Conservation (phyloP, 805 yeast genomes). For the Spathaspora passalidarum region DNA sequence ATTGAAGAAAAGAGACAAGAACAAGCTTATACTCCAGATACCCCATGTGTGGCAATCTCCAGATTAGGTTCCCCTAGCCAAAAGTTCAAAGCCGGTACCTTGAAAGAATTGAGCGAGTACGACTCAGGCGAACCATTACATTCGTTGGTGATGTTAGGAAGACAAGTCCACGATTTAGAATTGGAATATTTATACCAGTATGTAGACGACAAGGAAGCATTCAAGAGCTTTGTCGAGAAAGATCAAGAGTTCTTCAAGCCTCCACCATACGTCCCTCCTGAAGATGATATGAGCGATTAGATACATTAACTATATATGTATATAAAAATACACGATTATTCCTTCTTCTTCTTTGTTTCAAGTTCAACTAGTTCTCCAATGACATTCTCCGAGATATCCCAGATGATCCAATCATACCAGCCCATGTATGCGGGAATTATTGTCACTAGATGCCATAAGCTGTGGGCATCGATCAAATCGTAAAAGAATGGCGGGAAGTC, state of each 20-base stretch:
- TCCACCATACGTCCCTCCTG: slow-evolving; percentile 58
- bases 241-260: slow-evolving; percentile 76
- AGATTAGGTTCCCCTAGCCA: slow-evolving; percentile 88
- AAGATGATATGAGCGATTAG: slow-evolving; percentile 19
- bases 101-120: slow-evolving; percentile 70
- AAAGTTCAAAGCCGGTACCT: slow-evolving; percentile 78
- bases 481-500: slow-evolving; percentile 73
- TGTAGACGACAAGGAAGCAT: slow-evolving; percentile 57
- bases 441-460: slow-evolving; percentile 91
- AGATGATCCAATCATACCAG: slow-evolving; percentile 45
- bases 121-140: slow-evolving; percentile 95
- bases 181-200: slow-evolving; percentile 78
- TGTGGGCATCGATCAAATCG: slow-evolving; percentile 83
- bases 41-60: slow-evolving; percentile 93
- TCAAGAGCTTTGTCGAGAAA: slow-evolving; percentile 43
- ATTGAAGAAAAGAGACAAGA: slow-evolving; percentile 77
- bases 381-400: slow-evolving; percentile 39
- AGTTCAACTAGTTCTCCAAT: slow-evolving; percentile 12
- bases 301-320: neutral
- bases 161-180: slow-evolving; percentile 92
- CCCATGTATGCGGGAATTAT: slow-evolving; percentile 44
- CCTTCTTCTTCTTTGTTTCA: slow-evolving; percentile 13
- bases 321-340: slow-evolving; percentile 2
- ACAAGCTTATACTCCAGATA: slow-evolving; percentile 75
- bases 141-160: slow-evolving; percentile 84